These are phyloP conservation scores for Daldinia decipiens DNA, from an alignment of 495 filamentous ascomycete species.

Conservation along the genomic window DNA sequence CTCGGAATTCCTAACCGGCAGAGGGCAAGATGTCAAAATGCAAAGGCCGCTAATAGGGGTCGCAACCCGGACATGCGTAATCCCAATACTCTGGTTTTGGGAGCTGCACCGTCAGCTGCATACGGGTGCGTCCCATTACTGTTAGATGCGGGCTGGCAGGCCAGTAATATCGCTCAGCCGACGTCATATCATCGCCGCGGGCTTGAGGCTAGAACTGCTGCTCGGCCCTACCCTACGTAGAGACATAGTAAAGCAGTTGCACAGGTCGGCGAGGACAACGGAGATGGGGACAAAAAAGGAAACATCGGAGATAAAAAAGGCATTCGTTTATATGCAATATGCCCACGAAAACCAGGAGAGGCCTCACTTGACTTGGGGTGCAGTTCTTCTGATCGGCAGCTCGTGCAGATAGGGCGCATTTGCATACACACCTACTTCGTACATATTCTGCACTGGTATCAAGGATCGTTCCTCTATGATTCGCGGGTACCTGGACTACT, in stretches of 20 bases:
- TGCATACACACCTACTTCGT: slow-evolving; percentile 2
- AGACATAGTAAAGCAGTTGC: slow-evolving; percentile 1
- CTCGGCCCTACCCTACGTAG: slow-evolving; percentile 6
- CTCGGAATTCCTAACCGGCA: slow-evolving; percentile 16
- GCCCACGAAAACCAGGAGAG: slow-evolving; percentile 6
- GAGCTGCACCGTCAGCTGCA: background rate
- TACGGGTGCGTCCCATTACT: background rate
- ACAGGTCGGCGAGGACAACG: slow-evolving; percentile 30
- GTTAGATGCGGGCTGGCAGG: background rate
- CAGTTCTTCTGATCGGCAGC: slow-evolving; percentile 27
- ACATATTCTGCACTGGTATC: slow-evolving; percentile 9
- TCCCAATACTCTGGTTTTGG: slow-evolving; percentile 12
- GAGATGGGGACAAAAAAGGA: slow-evolving; percentile 3
- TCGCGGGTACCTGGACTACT: slow-evolving; percentile 13
- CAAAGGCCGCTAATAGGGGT: slow-evolving; percentile 10
- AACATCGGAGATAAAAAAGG: slow-evolving; percentile 16
- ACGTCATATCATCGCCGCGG: slow-evolving; percentile 4
- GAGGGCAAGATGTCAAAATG: slow-evolving; percentile 6
- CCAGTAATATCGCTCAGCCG: slow-evolving; percentile 10
- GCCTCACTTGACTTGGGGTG: slow-evolving; percentile 8
- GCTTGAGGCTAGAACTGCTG: slow-evolving; percentile 5
- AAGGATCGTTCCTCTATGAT: slow-evolving; percentile 26
- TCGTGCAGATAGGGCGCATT: slow-evolving; percentile 14
- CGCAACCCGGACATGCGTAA: slow-evolving; percentile 1
- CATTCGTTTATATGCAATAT: slow-evolving; percentile 15